Conservation (phyloP, 2,329 filamentous ascomycete genomes). For the Rhynchosporium graminicola region DNA sequence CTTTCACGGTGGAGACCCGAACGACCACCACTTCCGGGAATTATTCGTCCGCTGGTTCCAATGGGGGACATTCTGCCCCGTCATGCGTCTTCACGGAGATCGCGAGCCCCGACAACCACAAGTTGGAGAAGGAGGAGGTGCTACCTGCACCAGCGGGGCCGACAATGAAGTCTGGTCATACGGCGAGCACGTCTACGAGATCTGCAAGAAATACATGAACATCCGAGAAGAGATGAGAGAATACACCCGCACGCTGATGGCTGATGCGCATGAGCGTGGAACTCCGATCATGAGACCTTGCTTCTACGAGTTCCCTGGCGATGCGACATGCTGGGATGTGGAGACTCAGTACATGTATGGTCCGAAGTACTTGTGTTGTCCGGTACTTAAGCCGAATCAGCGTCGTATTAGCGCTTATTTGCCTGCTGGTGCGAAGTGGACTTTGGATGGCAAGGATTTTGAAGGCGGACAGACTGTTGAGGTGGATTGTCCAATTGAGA, state of each 20-base stretch:
- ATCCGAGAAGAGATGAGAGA: constrained; percentile 59
- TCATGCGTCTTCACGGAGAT: constrained; percentile 68
- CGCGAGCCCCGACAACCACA: constrained; percentile 58
- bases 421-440: constrained; percentile 51
- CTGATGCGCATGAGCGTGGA: constrained; percentile 59
- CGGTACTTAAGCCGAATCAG: constrained; percentile 53
- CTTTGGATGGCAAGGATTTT: constrained; percentile 41
- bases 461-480: constrained; percentile 45
- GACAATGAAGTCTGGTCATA: constrained; percentile 68
- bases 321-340: constrained; percentile 56
- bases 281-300: constrained; percentile 61
- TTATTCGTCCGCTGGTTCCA: constrained; percentile 70
- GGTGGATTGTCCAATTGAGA: constrained; percentile 48
- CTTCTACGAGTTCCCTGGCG: constrained; percentile 64
- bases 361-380: constrained; percentile 58
- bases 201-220: constrained; percentile 59
- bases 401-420: constrained; percentile 52
- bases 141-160: constrained; percentile 45
- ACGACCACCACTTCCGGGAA: constrained; percentile 58
- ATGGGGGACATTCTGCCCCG: constrained; percentile 67
- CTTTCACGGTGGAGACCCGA: constrained; percentile 64
- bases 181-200: constrained; percentile 58
- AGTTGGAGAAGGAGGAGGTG: constrained; percentile 30
- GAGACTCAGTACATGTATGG: constrained; percentile 67
- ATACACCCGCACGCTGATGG: constrained; percentile 61